phyloP scores from a whole-genome alignment of 306 rosid genomes.

The Vigna mungo region DNA sequence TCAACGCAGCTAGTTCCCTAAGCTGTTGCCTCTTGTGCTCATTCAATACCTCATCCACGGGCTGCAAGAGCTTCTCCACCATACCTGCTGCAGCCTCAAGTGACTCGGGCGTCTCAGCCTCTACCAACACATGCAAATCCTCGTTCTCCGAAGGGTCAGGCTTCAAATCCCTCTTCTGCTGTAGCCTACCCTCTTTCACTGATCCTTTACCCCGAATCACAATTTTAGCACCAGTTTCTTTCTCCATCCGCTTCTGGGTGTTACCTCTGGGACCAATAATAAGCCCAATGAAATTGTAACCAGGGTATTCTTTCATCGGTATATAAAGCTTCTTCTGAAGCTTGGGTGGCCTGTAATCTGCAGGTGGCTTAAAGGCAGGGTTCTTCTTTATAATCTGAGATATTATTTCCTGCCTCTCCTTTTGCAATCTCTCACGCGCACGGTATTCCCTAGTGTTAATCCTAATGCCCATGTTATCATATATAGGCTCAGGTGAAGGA shows the following conservation, averaged over 20 bases:
- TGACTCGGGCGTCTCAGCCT: constrained; percentile 88
- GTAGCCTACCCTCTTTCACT: constrained; percentile 92
- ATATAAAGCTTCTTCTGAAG: constrained; percentile 98
- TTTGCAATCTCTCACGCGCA: constrained; percentile 88
- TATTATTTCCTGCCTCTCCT: constrained; percentile 93
- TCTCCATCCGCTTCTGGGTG: constrained; percentile 98
- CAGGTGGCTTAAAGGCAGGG: constrained; percentile 97
- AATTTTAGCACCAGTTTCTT: constrained; percentile 94
- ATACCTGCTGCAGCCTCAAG: constrained; percentile 98
- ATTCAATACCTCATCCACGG: constrained; percentile 97
- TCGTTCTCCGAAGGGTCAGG: constrained; percentile 95
- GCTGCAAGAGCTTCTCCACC: constrained; percentile 99
- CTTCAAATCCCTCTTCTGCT: constrained; percentile 93
- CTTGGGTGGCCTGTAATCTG: constrained; percentile 96
- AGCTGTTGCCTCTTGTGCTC: constrained; percentile 99
- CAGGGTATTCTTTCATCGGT: constrained; percentile 97
- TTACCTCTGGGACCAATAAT: constrained; percentile 97
- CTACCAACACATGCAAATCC: constrained; percentile 95
- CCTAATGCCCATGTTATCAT: constrained; percentile 93
- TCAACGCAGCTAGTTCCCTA: constrained; percentile 94
- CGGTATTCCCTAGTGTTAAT: constrained; percentile 94
- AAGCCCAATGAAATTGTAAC: constrained; percentile 94
- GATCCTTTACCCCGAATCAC: constrained; percentile 98
- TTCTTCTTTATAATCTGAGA: constrained; percentile 90
- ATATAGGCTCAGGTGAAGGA: constrained; percentile 95